These are phyloP conservation scores for Pachyrhizus erosus DNA, from an alignment of 306 rosid species.

Conservation along the genomic window DNA sequence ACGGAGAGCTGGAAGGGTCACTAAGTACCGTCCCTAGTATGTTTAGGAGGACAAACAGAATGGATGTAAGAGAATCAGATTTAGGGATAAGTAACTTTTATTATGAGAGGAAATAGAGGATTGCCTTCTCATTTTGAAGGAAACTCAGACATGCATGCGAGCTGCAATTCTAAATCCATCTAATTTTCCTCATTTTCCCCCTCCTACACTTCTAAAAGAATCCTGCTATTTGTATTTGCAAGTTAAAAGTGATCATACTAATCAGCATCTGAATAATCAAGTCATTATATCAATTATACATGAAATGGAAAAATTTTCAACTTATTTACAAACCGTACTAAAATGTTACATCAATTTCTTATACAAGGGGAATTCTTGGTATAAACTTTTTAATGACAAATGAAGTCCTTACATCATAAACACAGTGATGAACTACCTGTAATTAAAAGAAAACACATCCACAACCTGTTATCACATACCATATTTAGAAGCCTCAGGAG, in stretches of 20 bases:
- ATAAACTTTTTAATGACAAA: not conserved
- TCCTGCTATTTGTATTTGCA: not conserved
- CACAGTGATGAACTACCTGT: not conserved
- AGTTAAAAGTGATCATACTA: not conserved
- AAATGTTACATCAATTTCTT: not conserved
- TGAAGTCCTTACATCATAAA: not conserved
- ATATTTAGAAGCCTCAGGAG: slow-evolving; percentile 44
- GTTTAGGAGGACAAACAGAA: not conserved
- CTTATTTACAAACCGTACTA: not conserved
- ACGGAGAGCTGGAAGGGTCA: not conserved
- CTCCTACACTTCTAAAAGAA: not conserved
- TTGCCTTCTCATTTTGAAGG: not conserved
- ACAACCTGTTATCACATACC: slow-evolving; percentile 37
- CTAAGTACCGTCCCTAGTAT: not conserved
- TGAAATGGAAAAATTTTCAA: not conserved
- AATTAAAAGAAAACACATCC: not conserved
- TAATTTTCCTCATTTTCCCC: not conserved
- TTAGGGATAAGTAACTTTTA: not conserved
- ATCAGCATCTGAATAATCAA: not conserved
- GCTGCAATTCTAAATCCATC: not conserved
- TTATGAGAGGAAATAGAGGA: not conserved
- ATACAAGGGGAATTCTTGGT: not conserved
- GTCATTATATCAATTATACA: not conserved
- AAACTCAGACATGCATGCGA: not conserved
- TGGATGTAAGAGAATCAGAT: too few relatives aligned